Percentiles rank a stretch among this genome's conserved stretches.
These are phyloP conservation scores for Coemansia sp. DNA, from an alignment of 192 early-diverging fungal genomes.

Conservation along the genomic window DNA sequence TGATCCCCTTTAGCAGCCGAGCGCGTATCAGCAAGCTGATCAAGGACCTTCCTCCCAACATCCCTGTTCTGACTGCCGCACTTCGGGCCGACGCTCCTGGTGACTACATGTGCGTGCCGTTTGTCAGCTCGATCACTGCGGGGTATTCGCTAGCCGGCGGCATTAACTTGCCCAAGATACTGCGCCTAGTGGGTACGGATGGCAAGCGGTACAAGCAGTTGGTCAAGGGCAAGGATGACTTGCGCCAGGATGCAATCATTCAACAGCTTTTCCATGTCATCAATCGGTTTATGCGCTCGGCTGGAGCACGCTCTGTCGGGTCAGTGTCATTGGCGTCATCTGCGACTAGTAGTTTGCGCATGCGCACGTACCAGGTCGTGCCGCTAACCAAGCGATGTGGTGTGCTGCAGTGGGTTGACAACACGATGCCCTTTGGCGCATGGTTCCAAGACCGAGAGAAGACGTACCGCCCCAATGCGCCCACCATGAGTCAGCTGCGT, in stretches of 20 bases:
- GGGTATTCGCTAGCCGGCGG: conserved; percentile 54
- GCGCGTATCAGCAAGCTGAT: conserved; percentile 36
- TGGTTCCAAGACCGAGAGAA: conserved; percentile 73
- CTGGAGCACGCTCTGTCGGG: conserved; percentile 3
- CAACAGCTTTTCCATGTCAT: conserved; percentile 69
- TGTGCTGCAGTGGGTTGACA: conserved; percentile 95
- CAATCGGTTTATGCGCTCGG: conserved; percentile 61
- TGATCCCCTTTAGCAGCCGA: conserved; percentile 32
- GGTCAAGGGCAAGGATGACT: conserved; percentile 68
- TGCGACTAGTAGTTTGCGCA: conserved; percentile 35
- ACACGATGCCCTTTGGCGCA: conserved; percentile 62
- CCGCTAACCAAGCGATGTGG: conserved; percentile 88
- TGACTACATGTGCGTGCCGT: conserved; percentile 47
- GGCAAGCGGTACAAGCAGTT: conserved; percentile 56
- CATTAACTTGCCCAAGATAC: conserved; percentile 58
- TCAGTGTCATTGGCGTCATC: conserved; percentile 9
- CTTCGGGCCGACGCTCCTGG: conserved; percentile 31
- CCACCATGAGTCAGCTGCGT: conserved; percentile 48
- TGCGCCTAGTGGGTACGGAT: conserved; percentile 43
- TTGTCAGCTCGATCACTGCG: conserved; percentile 32
- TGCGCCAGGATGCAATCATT: conserved; percentile 77
- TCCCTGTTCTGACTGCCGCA: conserved; percentile 45
- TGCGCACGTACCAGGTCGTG: conserved; percentile 75
- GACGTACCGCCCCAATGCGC: conserved; percentile 55
- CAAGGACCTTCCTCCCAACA: conserved; percentile 32